Conservation (phyloP, 176 grass and related monocot species). For the Eragrostis curvula region DNA sequence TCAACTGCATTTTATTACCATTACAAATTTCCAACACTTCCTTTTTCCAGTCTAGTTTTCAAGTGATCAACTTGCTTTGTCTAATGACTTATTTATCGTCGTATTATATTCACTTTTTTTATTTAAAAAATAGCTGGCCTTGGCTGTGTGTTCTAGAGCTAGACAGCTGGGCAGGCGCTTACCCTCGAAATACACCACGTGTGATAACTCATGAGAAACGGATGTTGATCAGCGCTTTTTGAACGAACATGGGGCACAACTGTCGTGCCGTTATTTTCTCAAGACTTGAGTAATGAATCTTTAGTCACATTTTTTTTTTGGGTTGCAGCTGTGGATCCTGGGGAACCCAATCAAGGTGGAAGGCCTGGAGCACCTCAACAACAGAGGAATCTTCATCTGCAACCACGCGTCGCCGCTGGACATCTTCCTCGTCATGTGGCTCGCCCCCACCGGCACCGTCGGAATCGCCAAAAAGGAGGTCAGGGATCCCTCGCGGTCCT, state of each 20-base stretch:
- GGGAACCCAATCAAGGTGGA: conserved; percentile 69
- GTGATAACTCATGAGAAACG: not conserved
- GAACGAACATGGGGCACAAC: not conserved
- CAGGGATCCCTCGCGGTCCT: not conserved
- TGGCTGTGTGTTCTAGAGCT: not conserved
- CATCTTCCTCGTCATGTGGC: conserved; percentile 60
- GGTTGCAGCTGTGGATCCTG: conserved; percentile 35
- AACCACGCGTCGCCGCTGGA: conserved; percentile 58
- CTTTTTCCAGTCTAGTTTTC: no score
- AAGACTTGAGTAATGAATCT: not conserved
- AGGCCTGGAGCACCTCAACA: conserved; percentile 52
- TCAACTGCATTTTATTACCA: not conserved
- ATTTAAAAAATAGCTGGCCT: not conserved
- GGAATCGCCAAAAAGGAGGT: conserved; percentile 69
- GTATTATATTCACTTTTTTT: not conserved
- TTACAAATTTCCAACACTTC: no score
- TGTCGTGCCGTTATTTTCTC: not conserved
- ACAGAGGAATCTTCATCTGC: conserved; percentile 59
- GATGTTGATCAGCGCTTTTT: not conserved
- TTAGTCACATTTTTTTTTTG: not conserved
- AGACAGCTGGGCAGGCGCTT: not conserved
- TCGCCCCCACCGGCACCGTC: conserved; percentile 61
- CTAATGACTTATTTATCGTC: no score
- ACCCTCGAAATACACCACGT: not conserved
- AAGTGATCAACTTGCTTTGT: not conserved